Percentiles rank a stretch among this genome's conserved stretches.
These are phyloP conservation scores for Phialophora macrospora DNA, from an alignment of 2,329 filamentous ascomycete genomes.

Conservation along the genomic window DNA sequence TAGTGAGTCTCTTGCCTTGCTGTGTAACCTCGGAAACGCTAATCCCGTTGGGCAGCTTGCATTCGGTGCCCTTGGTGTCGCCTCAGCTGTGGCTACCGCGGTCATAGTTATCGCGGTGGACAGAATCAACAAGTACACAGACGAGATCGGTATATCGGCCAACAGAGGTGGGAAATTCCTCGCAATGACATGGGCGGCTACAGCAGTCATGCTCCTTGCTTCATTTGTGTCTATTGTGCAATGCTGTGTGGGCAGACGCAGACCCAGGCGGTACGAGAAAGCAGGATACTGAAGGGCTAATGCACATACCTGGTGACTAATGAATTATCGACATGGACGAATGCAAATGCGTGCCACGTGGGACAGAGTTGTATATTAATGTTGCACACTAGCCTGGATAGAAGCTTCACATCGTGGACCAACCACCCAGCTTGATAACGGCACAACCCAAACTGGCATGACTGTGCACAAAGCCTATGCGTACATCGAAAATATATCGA, in stretches of 20 bases:
- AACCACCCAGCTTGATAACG: background rate
- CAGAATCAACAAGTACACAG: slow-evolving; percentile 60
- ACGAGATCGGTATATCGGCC: slow-evolving; percentile 56
- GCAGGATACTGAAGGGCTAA: slow-evolving; percentile 19
- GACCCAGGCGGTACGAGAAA: slow-evolving; percentile 23
- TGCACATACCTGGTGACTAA: background rate
- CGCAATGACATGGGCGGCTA: slow-evolving; percentile 64
- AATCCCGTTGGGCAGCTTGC: slow-evolving; percentile 47
- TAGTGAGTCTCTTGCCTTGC: slow-evolving; percentile 43
- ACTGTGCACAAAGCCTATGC: too few species aligned
- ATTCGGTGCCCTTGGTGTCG: slow-evolving; percentile 67
- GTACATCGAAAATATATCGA: background rate
- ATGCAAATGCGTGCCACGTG: background rate
- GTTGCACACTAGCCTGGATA: background rate
- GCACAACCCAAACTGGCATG: background rate
- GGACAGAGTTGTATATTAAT: slow-evolving; percentile 5
- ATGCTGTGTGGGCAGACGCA: slow-evolving; percentile 27
- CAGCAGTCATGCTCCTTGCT: slow-evolving; percentile 49
- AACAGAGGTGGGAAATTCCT: slow-evolving; percentile 61
- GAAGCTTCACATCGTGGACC: background rate
- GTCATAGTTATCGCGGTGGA: slow-evolving; percentile 59
- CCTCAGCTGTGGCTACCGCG: slow-evolving; percentile 75
- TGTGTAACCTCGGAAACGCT: slow-evolving; percentile 2
- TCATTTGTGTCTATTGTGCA: slow-evolving; percentile 43
- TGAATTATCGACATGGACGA: background rate